Evolutionary conservation across 306 rosid species (phyloP), one percentile per base, ranked within the genome.

Genomic region (Glycyrrhiza uralensis): DNA sequence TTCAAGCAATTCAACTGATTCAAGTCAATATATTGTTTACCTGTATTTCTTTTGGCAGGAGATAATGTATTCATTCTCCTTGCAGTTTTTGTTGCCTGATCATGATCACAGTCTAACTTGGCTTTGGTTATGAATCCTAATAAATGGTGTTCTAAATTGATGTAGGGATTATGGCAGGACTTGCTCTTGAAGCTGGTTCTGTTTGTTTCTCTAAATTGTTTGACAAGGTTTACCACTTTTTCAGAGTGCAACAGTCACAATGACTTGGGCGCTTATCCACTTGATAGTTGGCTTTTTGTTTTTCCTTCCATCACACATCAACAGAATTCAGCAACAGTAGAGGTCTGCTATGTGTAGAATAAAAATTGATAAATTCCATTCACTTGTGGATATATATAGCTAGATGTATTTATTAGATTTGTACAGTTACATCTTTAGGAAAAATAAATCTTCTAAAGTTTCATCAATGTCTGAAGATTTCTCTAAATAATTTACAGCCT

Each of bases 341-440:
- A 84, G 38, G 56, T 77, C 72, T 82, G 72, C 77, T 49, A 59
- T 77, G 75, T 90, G 86, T 76, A 85, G 83, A 81, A 85, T 74
- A 81, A 84, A 74, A 80, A 75, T 42, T 71, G 72, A 69, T 35
- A 72, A 76, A 81, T 78, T 78, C 75, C 87, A 81, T 75, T 69
- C 77, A 75, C 66, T 58, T 80, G 88, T 85, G 89, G 74, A 79
- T 79, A 81, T 69, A 74, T 75, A 84, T 71, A 56, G 81, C 69
- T 69, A 46, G 32, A 45, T 73, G 79, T 76, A 79, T 72, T 62
- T 74, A 75, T 77, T 50, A 72, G 76, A 81, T 65, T 77, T 89
- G 96, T 87, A 90, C 87, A 87, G 96, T 74, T 64, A 82, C n/a
- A 13, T 71, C 54, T 61, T n/a, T 63, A 64, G 55, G 81, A 71